Evolutionary conservation across 1,139 yeast genomes (phyloP).

Genomic region (Pichia sp.): DNA sequence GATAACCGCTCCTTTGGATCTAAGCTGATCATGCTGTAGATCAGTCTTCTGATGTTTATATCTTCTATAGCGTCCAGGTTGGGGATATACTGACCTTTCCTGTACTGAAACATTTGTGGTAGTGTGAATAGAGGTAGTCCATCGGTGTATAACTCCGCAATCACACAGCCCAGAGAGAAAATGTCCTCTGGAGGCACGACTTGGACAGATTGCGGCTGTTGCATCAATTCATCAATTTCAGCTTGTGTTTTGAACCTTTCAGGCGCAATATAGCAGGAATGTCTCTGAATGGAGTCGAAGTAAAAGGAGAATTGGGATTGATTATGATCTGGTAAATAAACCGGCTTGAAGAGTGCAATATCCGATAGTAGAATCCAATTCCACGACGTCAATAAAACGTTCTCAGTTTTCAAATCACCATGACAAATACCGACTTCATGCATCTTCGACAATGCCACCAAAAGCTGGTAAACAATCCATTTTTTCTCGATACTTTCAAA

Average conservation of each 20-base stretch:
- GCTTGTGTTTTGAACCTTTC: slow-evolving; percentile 58
- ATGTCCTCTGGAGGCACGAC: slow-evolving; percentile 71
- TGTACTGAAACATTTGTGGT: slow-evolving; percentile 79
- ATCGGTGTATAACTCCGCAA: slow-evolving; percentile 82
- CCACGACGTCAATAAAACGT: slow-evolving; percentile 80
- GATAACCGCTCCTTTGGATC: slow-evolving; percentile 54
- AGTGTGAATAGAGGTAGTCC: slow-evolving; percentile 83
- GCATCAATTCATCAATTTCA: slow-evolving; percentile 20
- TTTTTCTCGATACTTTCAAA: slow-evolving; percentile 71
- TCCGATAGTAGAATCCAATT: slow-evolving; percentile 81
- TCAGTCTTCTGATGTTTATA: slow-evolving; percentile 40
- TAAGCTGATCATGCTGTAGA: slow-evolving; percentile 52
- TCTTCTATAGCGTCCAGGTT: slow-evolving; percentile 49
- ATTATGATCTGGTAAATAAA: slow-evolving; percentile 81
- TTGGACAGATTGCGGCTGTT: slow-evolving; percentile 28
- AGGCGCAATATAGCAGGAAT: slow-evolving; percentile 90
- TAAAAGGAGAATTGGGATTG: slow-evolving; percentile 92
- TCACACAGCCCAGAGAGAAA: slow-evolving; percentile 86
- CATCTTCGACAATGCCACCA: slow-evolving; percentile 51
- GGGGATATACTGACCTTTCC: slow-evolving; percentile 59
- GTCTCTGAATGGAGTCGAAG: slow-evolving; percentile 81
- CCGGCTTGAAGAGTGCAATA: slow-evolving; percentile 82
- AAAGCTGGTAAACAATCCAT: slow-evolving; percentile 77
- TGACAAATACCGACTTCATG: slow-evolving; percentile 62
- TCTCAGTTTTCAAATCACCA: slow-evolving; percentile 90